Conservation (phyloP, 148 eudicot species). For the Suaeda aralocaspica region DNA sequence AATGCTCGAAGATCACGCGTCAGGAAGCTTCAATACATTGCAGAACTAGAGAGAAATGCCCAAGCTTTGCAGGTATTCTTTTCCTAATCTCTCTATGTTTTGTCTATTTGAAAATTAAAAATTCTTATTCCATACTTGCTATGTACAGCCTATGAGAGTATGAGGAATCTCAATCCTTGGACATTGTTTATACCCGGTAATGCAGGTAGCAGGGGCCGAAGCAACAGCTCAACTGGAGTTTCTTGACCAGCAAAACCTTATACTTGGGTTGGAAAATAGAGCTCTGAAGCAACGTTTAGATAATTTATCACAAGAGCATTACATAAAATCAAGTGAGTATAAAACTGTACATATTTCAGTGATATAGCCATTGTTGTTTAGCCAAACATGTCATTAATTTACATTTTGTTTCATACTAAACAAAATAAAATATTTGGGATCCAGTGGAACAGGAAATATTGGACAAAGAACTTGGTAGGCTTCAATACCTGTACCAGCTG, state of each 20-base stretch:
- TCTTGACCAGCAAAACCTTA: slow-evolving; percentile 67
- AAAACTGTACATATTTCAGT: too few species aligned
- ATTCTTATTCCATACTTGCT: neutral
- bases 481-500: slow-evolving; percentile 52
- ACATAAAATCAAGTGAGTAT: slow-evolving; percentile 54
- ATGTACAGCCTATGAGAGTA: neutral
- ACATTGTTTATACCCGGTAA: neutral
- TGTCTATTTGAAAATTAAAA: neutral
- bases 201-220: slow-evolving; percentile 56
- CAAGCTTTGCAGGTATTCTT: slow-evolving; percentile 54
- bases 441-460: slow-evolving; percentile 83
- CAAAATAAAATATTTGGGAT: slow-evolving; percentile 7
- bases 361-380: too few species aligned
- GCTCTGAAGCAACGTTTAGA: slow-evolving; percentile 69
- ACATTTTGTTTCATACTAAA: neutral
- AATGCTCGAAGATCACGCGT: slow-evolving; percentile 77
- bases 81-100: neutral
- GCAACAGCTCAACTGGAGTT: slow-evolving; percentile 66
- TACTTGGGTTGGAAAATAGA: slow-evolving; percentile 70
- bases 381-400: neutral
- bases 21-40: slow-evolving; percentile 75
- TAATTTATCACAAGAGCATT: slow-evolving; percentile 59
- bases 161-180: neutral
- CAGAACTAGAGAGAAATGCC: slow-evolving; percentile 62
- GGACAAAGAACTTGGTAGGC: slow-evolving; percentile 66